Base-by-base conservation (phyloP, 331 rosid species). In the Acacia pycnantha region DNA sequence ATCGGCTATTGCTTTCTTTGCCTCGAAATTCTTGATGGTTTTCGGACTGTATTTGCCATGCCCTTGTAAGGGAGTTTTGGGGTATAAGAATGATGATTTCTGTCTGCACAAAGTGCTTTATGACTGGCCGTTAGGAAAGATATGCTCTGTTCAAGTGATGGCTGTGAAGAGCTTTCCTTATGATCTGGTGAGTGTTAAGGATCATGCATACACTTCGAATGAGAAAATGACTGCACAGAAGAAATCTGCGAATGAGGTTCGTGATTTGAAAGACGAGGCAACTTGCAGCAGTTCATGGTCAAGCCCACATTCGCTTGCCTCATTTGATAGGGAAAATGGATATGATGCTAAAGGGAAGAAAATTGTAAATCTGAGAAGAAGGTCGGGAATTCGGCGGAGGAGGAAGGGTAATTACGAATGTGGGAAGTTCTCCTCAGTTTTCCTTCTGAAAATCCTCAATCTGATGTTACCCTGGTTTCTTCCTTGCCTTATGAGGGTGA, bases 51-150 rank as follows among this genome's bases (percentile, higher is more conserved):
- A n/a, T 68, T 76, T 94, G 68, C 98, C 97, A 7, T 96, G 99
- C 75, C 95, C 97, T 68, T 96, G 99, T 84, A 83, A 81, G 69
- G 97, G 97, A 29, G 29, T 88, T 74, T 89, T 92, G 21, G 98
- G 98, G 70, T 89, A 24, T 82, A 85, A 67, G 71, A 87, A 88
- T 76, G 62, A 81, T 44, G 59, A 86, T 74, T 77, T 90, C 53
- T 96, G 99, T 84, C 79, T 89, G 50, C 89, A 88, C 79, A 85
- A 69, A 48, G n/a, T 92, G 72, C 84, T 96, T 61, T 15, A 80
- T 76, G 88, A 87, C 18, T 84, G 90, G 95, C 97, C 99, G 1
- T 82, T 80, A 47, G 47, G 68, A 54, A 89, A 77, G 79, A 86
- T 96, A 82, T 80, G 68, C 48, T 86, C 83, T 50, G 86, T 94